Percentiles rank a stretch among this genome's conserved stretches.
phyloP scores from a whole-genome alignment of 257 asterid genomes.

The Plectranthus barbatus region DNA sequence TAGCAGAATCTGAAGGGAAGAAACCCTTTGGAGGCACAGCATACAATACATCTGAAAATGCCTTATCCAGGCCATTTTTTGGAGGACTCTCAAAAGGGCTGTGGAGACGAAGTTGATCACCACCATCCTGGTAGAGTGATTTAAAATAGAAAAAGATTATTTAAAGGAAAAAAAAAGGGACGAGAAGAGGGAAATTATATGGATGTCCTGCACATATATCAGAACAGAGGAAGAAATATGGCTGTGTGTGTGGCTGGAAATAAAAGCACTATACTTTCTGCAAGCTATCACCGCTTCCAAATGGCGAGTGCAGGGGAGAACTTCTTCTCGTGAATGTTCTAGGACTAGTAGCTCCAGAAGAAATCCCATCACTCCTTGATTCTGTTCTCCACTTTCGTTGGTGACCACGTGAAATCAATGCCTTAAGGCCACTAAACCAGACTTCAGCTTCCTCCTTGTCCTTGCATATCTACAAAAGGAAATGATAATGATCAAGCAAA shows the following conservation, averaged over 20 bases:
- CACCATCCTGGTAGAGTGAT: slow-evolving; percentile 56
- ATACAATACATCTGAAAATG: slow-evolving; percentile 64
- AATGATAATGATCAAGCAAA: background rate
- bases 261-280: slow-evolving; percentile 52
- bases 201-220: slow-evolving; percentile 4
- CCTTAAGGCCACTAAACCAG: slow-evolving; percentile 98
- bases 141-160: slow-evolving; percentile 16
- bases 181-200: slow-evolving; percentile 1
- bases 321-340: slow-evolving; percentile 84
- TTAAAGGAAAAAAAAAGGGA: background rate
- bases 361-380: slow-evolving; percentile 90
- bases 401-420: slow-evolving; percentile 84
- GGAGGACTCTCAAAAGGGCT: slow-evolving; percentile 95
- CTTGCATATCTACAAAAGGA: slow-evolving; percentile 71
- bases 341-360: slow-evolving; percentile 95
- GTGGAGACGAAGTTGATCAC: slow-evolving; percentile 72
- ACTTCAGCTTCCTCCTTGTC: slow-evolving; percentile 99
- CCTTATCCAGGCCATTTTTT: slow-evolving; percentile 70
- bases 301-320: slow-evolving; percentile 88
- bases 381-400: slow-evolving; percentile 93
- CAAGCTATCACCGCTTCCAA: slow-evolving; percentile 67
- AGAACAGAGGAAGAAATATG: slow-evolving; percentile 2
- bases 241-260: slow-evolving; percentile 5
- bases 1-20: slow-evolving; percentile 83
- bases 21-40: slow-evolving; percentile 86